Percentiles rank a stretch among this genome's conserved stretches.
These are phyloP conservation scores for Pythium catenulatum DNA, from an alignment of 352 stramenopile genomes.

Conservation along the genomic window DNA sequence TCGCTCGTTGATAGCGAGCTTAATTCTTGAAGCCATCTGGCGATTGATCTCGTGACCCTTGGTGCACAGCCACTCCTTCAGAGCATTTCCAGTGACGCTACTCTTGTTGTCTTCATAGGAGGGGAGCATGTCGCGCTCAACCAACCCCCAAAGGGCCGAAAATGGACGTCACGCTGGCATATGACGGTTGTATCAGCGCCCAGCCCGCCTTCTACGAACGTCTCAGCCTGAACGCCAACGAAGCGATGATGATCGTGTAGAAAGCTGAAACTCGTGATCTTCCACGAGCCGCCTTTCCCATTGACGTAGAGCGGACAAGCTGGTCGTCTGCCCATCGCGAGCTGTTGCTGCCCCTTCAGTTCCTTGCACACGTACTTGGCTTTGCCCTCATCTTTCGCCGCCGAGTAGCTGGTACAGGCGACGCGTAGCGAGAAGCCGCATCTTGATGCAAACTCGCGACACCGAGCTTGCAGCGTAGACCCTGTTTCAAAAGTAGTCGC, in stretches of 20 bases:
- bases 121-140: background rate
- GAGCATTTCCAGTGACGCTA: background rate
- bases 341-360: background rate
- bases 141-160: background rate
- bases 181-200: background rate
- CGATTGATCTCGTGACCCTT: background rate
- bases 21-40: background rate
- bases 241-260: conserved; percentile 23
- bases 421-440: background rate
- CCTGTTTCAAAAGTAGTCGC: background rate
- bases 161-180: background rate
- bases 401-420: background rate
- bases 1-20: background rate
- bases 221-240: background rate
- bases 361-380: conserved; percentile 23
- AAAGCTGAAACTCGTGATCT: background rate
- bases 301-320: conserved; percentile 20
- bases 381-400: background rate
- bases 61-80: background rate
- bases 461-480: background rate
- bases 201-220: background rate
- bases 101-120: background rate
- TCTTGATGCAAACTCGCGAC: background rate
- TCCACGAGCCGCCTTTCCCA: background rate
- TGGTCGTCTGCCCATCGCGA: background rate